Conservation (phyloP, 2,329 filamentous ascomycete genomes). For the Curvularia sp. region DNA sequence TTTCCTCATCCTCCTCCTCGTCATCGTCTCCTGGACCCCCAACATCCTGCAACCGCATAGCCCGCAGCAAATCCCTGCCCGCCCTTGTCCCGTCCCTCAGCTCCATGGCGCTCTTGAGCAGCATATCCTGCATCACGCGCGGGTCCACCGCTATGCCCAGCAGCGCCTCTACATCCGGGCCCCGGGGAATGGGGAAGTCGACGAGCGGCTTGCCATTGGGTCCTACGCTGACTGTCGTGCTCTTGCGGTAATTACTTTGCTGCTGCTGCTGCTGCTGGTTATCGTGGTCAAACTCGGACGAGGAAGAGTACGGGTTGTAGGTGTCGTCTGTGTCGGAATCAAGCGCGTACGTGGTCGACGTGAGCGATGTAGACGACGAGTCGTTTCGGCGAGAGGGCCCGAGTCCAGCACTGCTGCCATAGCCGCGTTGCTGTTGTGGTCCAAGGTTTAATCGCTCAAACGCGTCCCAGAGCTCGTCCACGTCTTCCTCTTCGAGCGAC, state of each 20-base stretch:
- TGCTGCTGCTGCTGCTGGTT: conserved; percentile 14
- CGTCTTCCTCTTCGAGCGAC: conserved; percentile 45
- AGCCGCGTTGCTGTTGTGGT: conserved; percentile 23
- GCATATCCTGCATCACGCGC: conserved; percentile 30
- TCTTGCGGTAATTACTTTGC: conserved; percentile 19
- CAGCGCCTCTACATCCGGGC: conserved; percentile 40
- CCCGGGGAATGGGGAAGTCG: conserved; percentile 44
- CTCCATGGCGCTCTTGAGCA: conserved; percentile 43
- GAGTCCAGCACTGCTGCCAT: conserved; percentile 24
- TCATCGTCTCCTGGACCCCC: conserved; percentile 18
- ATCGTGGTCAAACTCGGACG: conserved; percentile 30
- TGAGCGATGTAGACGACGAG: conserved; percentile 26
- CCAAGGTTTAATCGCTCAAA: conserved; percentile 35
- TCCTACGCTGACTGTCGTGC: conserved; percentile 35
- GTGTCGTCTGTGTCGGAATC: conserved; percentile 24
- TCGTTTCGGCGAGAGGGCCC: conserved; percentile 27
- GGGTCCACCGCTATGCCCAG: conserved; percentile 31
- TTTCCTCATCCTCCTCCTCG: conserved; percentile 7
- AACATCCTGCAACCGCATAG: conserved; percentile 42
- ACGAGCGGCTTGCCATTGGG: conserved; percentile 45
- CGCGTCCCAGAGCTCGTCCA: conserved; percentile 47
- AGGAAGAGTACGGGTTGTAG: conserved; percentile 32
- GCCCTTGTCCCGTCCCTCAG: conserved; percentile 42
- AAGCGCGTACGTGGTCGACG: conserved; percentile 5
- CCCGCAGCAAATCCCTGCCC: conserved; percentile 40